Evolutionary conservation across 768 basidiomycete genomes (phyloP), one percentile per base, ranked within the genome.

Genomic region (Wakefieldia striispora): DNA sequence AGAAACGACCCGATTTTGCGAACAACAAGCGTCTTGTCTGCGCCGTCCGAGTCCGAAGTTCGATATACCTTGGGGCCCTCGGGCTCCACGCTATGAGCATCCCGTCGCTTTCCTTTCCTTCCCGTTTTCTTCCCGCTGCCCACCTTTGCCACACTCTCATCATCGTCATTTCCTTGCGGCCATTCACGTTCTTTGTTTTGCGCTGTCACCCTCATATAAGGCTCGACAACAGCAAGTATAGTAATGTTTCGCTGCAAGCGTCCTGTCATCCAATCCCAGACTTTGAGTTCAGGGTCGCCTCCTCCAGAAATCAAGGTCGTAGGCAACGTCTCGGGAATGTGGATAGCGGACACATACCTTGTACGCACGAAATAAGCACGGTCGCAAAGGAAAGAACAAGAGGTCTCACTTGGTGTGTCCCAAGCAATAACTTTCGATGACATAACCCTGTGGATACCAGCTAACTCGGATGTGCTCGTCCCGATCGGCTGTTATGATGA

Each of bases 391-490:
- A 34, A 26, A 45, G 20, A 7, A 40, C 6, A 29, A 20, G 23
- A 38, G 13, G 3, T 65, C 82, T 57, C 54, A 94, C 92, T 83
- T 88, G 57, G 75, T 75, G 61, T 94, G 89, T 16, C 94, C 92
- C 23, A 95, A 76, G 54, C 94, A 88, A 66, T 83, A 97, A 54
- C 78, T 82, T 66, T 97, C 92, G 53, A 97, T 88, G 38, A 79
- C 79, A 57, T 86, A 88, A 16, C 93, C 90, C 46, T 87, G 75
- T 0, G 97, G 97, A 62, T 79, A 98, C 81, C 89, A 82, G 60
- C 90, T 94, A 14, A 95, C 79, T 46, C 97, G 78, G 43, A 99
- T 87, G 63, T 98, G 97, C 64, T 98, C 97, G 62, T 99, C 97
- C 39, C 97, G 73, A 63, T 98, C 97, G 0, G 91, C 87, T 0